Base-by-base conservation (phyloP, 345 rosid genomes). In the Dipteronia sinensis region DNA sequence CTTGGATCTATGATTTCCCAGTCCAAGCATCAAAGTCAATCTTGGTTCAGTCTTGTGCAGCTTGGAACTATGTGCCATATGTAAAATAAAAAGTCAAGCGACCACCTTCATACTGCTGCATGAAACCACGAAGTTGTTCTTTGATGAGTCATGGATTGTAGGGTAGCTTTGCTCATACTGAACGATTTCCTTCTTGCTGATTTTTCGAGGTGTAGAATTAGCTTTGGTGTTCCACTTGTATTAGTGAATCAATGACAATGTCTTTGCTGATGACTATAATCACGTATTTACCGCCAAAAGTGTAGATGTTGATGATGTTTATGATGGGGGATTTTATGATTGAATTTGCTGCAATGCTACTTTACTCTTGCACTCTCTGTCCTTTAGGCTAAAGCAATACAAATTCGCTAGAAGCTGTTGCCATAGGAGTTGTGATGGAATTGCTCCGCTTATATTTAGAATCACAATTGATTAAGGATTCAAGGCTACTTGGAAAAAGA, bases 41-140 rank as follows among this genome's bases (percentile, higher is more conserved):
- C 46, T 7, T 2, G 12, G 12, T 20, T 23, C 11, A 25, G 9
- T 42, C 56, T 56, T 20, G 25, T 10, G 27, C 17, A 2, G 22
- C 12, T 19, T n/a, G 31, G 9, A 20, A 58, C 11, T n/a, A 4
- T n/a, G 22, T 42, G 56, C 8, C 6, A 49, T n/a, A 56, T 34
- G 10, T 55, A 11, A 6, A 5, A 7, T 0, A 22, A 6, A 17
- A 20, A 34, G 56, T 20, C 47, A 61, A 40, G 38, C 76, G 42
- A 38, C 34, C 23, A 42, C 56, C 22, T 59, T 15, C 59, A 12
- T 10, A 59, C 15, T 61, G n/a, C 16, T 67, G 61, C 63, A 40
- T 38, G 49, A 56, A 38, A 63, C 75, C 75, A 56, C 7, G 16
- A 23, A 61, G 66, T 61, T 38, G 56, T 73, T 49, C 59, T 22